Evolutionary conservation across 2,329 filamentous ascomycete genomes (phyloP).

Genomic region (Diaporthe ilicicola): DNA sequence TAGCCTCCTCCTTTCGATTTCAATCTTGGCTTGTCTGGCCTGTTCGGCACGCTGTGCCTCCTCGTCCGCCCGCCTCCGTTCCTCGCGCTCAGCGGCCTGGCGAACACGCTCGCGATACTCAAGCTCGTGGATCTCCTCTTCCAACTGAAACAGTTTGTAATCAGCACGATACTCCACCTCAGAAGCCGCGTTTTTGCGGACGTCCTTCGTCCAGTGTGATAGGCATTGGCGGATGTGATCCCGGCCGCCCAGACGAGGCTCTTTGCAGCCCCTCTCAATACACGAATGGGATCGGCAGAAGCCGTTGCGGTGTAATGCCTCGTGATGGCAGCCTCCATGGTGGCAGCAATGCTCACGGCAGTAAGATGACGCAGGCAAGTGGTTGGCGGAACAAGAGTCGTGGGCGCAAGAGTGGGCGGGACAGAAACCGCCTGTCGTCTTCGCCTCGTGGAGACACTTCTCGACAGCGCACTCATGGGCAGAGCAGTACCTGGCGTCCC

Average conservation of each 20-base stretch:
- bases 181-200: background rate
- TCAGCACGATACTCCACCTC: background rate
- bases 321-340: constrained; percentile 12
- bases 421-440: constrained; percentile 13
- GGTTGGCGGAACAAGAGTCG: constrained; percentile 10
- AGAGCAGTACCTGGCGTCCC: constrained; percentile 26
- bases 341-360: constrained; percentile 27
- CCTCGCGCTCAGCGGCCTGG: background rate
- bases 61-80: background rate
- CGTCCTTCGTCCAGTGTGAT: constrained; percentile 2
- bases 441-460: constrained; percentile 9
- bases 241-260: constrained; percentile 9
- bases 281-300: constrained; percentile 27
- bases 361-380: background rate
- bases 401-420: constrained; percentile 23
- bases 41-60: background rate
- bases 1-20: background rate
- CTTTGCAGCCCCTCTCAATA: constrained; percentile 10
- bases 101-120: background rate
- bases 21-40: background rate
- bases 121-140: constrained; percentile 11
- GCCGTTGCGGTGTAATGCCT: constrained; percentile 12
- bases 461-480: constrained; percentile 24
- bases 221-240: constrained; percentile 23
- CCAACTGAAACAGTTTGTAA: background rate